Conservation (phyloP, 2,329 filamentous ascomycete genomes). For the Hypoxylon sp. region DNA sequence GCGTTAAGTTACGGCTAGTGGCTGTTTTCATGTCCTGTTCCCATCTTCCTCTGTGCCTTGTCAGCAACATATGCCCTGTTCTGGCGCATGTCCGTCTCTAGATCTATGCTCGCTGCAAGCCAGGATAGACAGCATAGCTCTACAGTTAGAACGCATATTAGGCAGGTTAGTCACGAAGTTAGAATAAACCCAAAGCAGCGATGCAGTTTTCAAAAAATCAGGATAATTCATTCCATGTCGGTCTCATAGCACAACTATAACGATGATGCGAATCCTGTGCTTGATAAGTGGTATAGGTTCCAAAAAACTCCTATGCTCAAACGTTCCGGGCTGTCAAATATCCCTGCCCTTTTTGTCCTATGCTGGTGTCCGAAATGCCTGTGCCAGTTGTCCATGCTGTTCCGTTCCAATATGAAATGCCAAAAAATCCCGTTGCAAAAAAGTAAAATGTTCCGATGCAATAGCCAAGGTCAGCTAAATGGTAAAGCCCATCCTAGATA, state of each 20-base stretch:
- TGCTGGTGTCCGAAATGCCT: conserved; percentile 23
- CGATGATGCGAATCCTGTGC: conserved; percentile 6
- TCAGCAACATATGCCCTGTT: neutral
- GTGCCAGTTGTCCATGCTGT: conserved; percentile 32
- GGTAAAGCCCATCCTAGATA: conserved; percentile 2
- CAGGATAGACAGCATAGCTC: neutral
- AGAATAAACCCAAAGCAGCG: neutral
- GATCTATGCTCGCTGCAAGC: neutral
- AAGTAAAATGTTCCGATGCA: conserved; percentile 23
- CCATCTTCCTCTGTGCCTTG: no score
- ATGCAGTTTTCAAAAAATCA: conserved; percentile 10
- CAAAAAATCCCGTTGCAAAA: conserved; percentile 27
- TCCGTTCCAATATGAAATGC: conserved; percentile 28
- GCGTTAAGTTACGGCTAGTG: neutral
- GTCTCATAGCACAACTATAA: conserved; percentile 30
- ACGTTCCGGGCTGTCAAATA: conserved; percentile 22
- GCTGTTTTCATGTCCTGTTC: no score
- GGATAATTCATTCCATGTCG: conserved; percentile 17
- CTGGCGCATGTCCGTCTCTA: neutral
- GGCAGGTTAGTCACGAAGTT: neutral
- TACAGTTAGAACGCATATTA: neutral
- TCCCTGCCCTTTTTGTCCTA: conserved; percentile 32
- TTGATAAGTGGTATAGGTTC: conserved; percentile 3
- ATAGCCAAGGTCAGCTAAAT: conserved; percentile 13
- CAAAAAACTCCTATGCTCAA: conserved; percentile 38